Evolutionary conservation across 1,284 basidiomycete genomes (phyloP).

Genomic region (Polyporus tsugae): DNA sequence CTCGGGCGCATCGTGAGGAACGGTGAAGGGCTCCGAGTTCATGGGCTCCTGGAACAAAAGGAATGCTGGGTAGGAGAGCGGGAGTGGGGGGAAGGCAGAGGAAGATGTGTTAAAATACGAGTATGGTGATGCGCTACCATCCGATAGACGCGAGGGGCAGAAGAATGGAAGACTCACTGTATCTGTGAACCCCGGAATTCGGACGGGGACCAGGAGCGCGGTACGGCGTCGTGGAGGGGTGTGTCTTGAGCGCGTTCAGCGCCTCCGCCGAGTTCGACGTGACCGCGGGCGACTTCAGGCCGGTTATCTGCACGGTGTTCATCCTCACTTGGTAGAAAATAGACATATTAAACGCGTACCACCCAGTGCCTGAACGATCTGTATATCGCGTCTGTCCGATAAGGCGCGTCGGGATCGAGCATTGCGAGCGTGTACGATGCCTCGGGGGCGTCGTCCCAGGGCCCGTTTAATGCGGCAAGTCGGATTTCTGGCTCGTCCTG

Average conservation of each 20-base stretch:
- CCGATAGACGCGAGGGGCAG: background rate
- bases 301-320: slow-evolving; percentile 56
- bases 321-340: background rate
- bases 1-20: slow-evolving; percentile 58
- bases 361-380: slow-evolving; percentile 74
- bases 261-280: slow-evolving; percentile 44
- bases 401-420: slow-evolving; percentile 77
- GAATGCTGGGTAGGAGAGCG: slow-evolving; percentile 49
- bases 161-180: slow-evolving; percentile 49
- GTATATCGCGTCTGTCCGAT: slow-evolving; percentile 59
- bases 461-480: slow-evolving; percentile 54
- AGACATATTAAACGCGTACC: slow-evolving; percentile 48
- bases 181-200: slow-evolving; percentile 65
- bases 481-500: slow-evolving; percentile 60
- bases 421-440: slow-evolving; percentile 68
- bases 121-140: background rate
- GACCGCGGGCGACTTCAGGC: slow-evolving; percentile 55
- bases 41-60: slow-evolving; percentile 68
- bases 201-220: slow-evolving; percentile 63
- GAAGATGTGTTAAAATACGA: background rate
- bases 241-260: slow-evolving; percentile 52
- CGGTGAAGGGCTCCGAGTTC: slow-evolving; percentile 43
- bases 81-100: slow-evolving; percentile 6
- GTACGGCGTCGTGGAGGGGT: slow-evolving; percentile 62
- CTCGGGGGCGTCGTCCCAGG: slow-evolving; percentile 44